Evolutionary conservation across 805 yeast species (phyloP), one percentile per base, ranked within the genome.

Genomic region (Saccharomyces jurei): DNA sequence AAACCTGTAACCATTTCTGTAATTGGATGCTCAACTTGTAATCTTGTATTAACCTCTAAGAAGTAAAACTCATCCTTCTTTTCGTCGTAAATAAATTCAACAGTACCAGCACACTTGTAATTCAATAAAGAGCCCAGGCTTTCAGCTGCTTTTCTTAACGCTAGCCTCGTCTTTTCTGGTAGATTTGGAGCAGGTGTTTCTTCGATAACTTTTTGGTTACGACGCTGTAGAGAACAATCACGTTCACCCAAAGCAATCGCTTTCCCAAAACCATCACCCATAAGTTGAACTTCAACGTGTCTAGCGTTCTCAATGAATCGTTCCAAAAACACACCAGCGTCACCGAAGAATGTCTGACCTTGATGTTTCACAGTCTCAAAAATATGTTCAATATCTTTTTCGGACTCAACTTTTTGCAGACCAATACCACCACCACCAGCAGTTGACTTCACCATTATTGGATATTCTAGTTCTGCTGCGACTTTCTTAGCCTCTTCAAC

Each of bases 381-480:
- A 13, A 91, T 95, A 58, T 86, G 75, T 72, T 83, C 88, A 59
- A 94, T 83, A 56, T 94, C 97, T 21, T 70, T 82, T 61, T 81
- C 87, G 36, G 83, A 78, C 65, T 91, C 96, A 56, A 91, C 97
- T 68, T 90, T 87, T 71, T 92, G 97, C 62, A 92, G 76, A 60
- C 99, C 99, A 66, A 92, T 92, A 73, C 99, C 99, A 72, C 99
- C 99, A 66, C 99, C 99, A 69, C 99, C 99, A 27, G 98, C 98
- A 57, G 99, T 94, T 27, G 96, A 87, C 72, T 92, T 92, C 51
- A 94, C 88, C 98, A 92, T 92, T 32, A 92, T 82, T 29, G 98
- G 98, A 64, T 89, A 94, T 54, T 80, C 87, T 51, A 92, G 75
- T 63, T 80, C 74, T 17, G 81, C 83, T 14, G 97, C 98, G 58